Evolutionary conservation across 2,329 filamentous ascomycete species (phyloP), one percentile per base, ranked within the genome.

Genomic region (Colletotrichum noveboracense): DNA sequence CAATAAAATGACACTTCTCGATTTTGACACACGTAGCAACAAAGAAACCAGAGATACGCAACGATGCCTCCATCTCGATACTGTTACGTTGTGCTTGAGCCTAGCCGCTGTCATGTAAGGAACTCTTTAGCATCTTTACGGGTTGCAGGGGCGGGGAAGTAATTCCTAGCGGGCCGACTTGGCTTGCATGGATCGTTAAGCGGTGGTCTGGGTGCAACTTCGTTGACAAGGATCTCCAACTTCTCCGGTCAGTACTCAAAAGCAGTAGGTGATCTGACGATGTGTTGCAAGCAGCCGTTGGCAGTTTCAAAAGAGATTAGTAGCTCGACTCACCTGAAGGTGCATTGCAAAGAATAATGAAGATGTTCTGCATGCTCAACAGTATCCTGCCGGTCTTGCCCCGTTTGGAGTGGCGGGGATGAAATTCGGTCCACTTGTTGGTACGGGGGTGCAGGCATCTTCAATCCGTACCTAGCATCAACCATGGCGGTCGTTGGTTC

Each of bases 1-100:
- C 0, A n/a, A 43, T 0, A 12, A 6, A 48, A 21, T 0, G 8
- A 1, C 18, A 43, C 18, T 0, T n/a, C 18, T 48, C 43, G 10
- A 12, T 48, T 12, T 4, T 18, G 14, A 43, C 38, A 43, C 8
- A n/a, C 1, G 9, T 21, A 48, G 18, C 43, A 21, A 48, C 21
- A 2, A 48, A 48, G 9, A 48, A n/a, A 21, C 1, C 10, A n/a
- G 18, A 0, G 9, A 48, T 1, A 12, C 9, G 2, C 18, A 10
- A 12, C 18, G 18, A 48, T 48, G 2, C 43, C 18, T 48, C 3
- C 0, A 21, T 48, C 43, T 48, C 43, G 18, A 48, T 48, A n/a
- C 3, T 18, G 18, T 48, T 12, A n/a, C 5, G 38, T n/a, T 48
- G 43, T 48, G 9, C 18, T 21, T 12, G 18, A 48, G 43, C 43